Evolutionary conservation across 345 rosid species (phyloP).

Genomic region (Adansonia digitata): DNA sequence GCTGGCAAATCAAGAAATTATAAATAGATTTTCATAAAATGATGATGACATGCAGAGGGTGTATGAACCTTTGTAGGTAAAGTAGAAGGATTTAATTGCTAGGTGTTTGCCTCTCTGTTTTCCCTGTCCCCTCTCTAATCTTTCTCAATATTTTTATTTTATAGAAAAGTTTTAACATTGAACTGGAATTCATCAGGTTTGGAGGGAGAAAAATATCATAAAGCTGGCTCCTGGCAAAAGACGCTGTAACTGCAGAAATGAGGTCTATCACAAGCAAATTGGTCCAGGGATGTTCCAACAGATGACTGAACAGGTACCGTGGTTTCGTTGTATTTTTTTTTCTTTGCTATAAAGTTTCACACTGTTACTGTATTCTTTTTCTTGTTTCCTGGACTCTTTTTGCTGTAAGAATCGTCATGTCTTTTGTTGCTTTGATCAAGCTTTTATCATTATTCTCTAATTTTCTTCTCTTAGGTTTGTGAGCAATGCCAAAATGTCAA

Average conservation of each 20-base stretch:
- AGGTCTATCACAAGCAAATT: slow-evolving; percentile 94
- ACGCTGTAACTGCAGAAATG: slow-evolving; percentile 92
- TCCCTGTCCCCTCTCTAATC: not conserved
- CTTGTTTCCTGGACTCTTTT: not conserved
- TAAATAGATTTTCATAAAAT: not conserved
- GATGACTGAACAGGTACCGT: slow-evolving; percentile 89
- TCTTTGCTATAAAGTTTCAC: not conserved
- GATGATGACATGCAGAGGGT: not conserved
- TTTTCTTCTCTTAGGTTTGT: slow-evolving; percentile 59
- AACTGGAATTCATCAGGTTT: slow-evolving; percentile 47
- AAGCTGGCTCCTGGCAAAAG: slow-evolving; percentile 98
- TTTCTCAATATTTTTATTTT: not conserved
- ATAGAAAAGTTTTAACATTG: not conserved
- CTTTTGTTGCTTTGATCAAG: not conserved
- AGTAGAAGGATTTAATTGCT: not conserved
- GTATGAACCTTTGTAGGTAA: not conserved
- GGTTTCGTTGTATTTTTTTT: not conserved
- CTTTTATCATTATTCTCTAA: not conserved
- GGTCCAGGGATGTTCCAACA: slow-evolving; percentile 99
- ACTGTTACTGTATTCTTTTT: not conserved
- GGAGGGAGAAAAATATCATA: slow-evolving; percentile 93
- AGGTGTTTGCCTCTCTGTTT: not conserved
- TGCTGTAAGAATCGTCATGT: not conserved
- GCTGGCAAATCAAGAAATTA: not conserved
- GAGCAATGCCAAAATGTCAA: slow-evolving; percentile 96